Evolutionary conservation across 1,284 basidiomycete species (phyloP).

Genomic region (Cerioporus squamosus): DNA sequence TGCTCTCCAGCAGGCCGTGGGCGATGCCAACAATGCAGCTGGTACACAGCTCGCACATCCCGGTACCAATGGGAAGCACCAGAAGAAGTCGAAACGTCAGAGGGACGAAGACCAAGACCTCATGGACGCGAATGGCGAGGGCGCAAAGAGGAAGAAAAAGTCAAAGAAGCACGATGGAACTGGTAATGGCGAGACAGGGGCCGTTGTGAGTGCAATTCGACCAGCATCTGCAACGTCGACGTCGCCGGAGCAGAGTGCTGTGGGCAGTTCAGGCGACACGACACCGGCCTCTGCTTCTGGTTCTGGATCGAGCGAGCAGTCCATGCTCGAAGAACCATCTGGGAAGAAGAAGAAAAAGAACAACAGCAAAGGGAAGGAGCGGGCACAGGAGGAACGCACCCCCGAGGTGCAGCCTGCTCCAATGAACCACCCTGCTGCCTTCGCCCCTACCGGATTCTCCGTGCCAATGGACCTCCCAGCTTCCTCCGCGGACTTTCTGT

Average conservation of each 20-base stretch:
- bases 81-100: slow-evolving; percentile 47
- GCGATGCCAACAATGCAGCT: slow-evolving; percentile 32
- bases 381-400: slow-evolving; percentile 33
- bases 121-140: slow-evolving; percentile 34
- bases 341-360: slow-evolving; percentile 45
- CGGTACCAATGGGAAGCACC: slow-evolving; percentile 42
- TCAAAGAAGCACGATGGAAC: slow-evolving; percentile 31
- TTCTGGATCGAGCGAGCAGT: slow-evolving; percentile 1
- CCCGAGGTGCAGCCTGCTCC: slow-evolving; percentile 22
- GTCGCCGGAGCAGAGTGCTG: slow-evolving; percentile 4
- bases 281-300: neutral
- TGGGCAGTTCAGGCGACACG: slow-evolving; percentile 1
- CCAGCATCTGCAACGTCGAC: neutral
- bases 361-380: slow-evolving; percentile 44
- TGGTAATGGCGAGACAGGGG: slow-evolving; percentile 6
- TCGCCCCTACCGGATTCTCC: neutral
- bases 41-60: slow-evolving; percentile 34
- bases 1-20: slow-evolving; percentile 53
- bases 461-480: slow-evolving; percentile 25
- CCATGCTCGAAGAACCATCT: slow-evolving; percentile 3
- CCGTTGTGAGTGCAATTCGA: neutral
- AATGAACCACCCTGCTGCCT: slow-evolving; percentile 12
- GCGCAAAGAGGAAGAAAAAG: slow-evolving; percentile 35
- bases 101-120: slow-evolving; percentile 35
- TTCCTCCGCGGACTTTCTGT: slow-evolving; percentile 57